phyloP scores from a whole-genome alignment of 2,329 filamentous ascomycete genomes.

The Ceratocystis ficicola region DNA sequence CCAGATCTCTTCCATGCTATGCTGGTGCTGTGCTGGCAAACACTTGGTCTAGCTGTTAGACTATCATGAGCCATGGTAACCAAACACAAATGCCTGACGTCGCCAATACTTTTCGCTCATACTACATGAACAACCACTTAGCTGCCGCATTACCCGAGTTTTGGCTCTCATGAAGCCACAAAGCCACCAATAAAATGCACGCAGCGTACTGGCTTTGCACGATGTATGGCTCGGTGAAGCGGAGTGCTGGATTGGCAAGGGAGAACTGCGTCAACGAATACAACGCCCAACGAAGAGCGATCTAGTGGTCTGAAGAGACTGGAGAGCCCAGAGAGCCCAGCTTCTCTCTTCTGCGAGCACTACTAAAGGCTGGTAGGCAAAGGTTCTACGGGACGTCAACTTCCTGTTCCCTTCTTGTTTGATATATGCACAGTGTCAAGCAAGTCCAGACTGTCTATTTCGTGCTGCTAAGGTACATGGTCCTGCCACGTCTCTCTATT shows the following conservation, averaged over 20 bases:
- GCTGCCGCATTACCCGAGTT: too few species aligned
- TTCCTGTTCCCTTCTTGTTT: not conserved
- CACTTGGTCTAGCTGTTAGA: too few species aligned
- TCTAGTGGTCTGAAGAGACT: too few species aligned
- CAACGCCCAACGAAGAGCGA: not conserved
- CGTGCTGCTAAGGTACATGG: not conserved
- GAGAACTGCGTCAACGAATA: not conserved
- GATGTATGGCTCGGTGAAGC: not conserved
- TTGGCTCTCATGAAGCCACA: not conserved
- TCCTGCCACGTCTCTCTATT: not conserved
- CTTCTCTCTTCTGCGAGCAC: not conserved
- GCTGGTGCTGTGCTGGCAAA: not conserved
- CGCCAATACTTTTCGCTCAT: not conserved
- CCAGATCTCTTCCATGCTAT: too few species aligned
- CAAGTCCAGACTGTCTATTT: not conserved
- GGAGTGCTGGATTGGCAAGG: not conserved
- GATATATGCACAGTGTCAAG: not conserved
- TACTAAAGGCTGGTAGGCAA: not conserved
- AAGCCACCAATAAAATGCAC: not conserved
- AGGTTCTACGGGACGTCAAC: not conserved
- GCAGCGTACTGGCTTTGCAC: not conserved
- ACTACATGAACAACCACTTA: too few species aligned
- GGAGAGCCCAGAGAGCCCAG: not conserved
- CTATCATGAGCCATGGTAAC: too few species aligned
- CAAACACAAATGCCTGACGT: not conserved